These are phyloP conservation scores for Rhododendron henanense DNA, from an alignment of 148 eudicot genomes.

Conservation along the genomic window DNA sequence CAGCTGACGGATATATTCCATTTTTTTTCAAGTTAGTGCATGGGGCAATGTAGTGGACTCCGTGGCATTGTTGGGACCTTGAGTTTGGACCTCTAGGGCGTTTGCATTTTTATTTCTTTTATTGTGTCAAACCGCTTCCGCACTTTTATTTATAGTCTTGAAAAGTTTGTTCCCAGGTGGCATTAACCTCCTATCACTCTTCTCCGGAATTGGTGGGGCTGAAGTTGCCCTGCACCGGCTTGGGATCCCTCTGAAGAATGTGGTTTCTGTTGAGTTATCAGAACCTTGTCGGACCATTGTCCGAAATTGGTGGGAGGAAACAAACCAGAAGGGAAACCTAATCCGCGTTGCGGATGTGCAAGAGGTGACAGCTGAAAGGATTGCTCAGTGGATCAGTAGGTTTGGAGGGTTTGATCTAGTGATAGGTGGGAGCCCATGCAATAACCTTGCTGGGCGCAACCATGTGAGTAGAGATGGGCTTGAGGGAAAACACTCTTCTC, in stretches of 20 bases:
- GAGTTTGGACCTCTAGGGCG: too few species aligned
- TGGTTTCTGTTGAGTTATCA: conserved; percentile 38
- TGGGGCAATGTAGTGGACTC: too few species aligned
- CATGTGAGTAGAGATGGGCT: conserved; percentile 31
- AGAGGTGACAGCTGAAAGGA: conserved; percentile 4
- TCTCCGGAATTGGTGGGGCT: conserved; percentile 53
- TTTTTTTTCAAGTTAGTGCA: too few species aligned
- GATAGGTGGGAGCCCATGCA: conserved; percentile 51
- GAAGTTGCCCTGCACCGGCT: conserved; percentile 38
- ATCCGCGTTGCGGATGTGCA: conserved; percentile 28
- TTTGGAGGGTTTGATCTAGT: conserved; percentile 40
- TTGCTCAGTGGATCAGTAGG: conserved; percentile 9
- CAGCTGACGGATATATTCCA: too few species aligned
- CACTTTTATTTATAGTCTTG: conserved; percentile 8
- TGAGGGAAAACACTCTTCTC: conserved; percentile 31
- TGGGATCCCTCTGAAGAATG: conserved; percentile 36
- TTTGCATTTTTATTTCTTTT: too few species aligned
- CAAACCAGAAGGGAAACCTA: conserved; percentile 27
- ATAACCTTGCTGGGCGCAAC: conserved; percentile 43
- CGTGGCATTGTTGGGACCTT: too few species aligned
- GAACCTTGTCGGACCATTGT: conserved; percentile 9
- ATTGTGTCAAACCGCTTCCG: too few species aligned
- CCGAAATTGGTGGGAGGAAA: conserved; percentile 36
- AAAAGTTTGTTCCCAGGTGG: conserved; percentile 30
- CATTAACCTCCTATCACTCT: conserved; percentile 41